Conservation (phyloP, 306 rosid genomes). For the Prunus davidiana region DNA sequence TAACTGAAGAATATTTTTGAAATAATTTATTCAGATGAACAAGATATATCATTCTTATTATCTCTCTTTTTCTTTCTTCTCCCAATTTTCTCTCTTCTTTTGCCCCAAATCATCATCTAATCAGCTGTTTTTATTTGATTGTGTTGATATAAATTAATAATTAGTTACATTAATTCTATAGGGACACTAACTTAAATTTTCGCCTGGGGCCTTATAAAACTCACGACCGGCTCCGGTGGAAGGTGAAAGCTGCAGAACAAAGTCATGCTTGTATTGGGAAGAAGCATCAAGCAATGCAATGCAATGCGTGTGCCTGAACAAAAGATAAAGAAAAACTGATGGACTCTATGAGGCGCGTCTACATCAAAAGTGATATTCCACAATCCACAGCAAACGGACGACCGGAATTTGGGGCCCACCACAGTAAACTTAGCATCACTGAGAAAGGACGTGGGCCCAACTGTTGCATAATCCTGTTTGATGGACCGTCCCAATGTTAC, state of each 20-base stretch:
- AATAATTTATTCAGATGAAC: too few relatives aligned
- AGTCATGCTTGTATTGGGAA: not conserved
- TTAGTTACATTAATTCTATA: too few relatives aligned
- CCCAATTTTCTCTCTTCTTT: too few relatives aligned
- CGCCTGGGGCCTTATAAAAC: too few relatives aligned
- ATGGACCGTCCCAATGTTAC: not conserved
- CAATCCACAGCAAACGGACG: slow-evolving; percentile 6
- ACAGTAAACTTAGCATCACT: not conserved
- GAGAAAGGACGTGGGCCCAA: not conserved
- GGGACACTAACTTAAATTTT: too few relatives aligned
- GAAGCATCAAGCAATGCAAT: not conserved
- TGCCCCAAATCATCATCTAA: too few relatives aligned
- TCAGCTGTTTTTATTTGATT: too few relatives aligned
- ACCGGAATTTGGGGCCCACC: slow-evolving; percentile 28
- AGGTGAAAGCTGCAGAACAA: not conserved
- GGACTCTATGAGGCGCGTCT: not conserved
- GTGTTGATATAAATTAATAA: too few relatives aligned
- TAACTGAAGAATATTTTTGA: too few relatives aligned
- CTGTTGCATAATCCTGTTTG: not conserved
- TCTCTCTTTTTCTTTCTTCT: too few relatives aligned
- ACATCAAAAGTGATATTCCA: not conserved
- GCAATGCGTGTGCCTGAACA: not conserved
- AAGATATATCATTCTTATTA: too few relatives aligned
- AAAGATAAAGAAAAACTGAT: not conserved
- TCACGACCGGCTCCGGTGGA: not conserved